Conservation (phyloP, 805 yeast genomes). For the Nakazawaea ishiwadae region DNA sequence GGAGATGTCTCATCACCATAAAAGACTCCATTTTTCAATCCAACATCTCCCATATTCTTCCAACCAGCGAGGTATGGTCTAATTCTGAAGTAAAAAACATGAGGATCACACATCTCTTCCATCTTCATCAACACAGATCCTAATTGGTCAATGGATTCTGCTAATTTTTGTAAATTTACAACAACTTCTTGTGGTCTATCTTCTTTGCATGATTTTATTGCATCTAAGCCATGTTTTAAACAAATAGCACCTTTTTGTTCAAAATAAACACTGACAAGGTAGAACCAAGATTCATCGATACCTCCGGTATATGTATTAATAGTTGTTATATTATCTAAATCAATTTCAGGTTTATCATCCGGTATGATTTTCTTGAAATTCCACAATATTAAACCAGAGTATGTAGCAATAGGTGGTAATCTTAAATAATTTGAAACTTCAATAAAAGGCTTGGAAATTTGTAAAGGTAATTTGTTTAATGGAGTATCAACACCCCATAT, state of each 20-base stretch:
- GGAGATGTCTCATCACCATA: constrained; percentile 64
- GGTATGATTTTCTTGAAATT: constrained; percentile 67
- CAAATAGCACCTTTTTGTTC: constrained; percentile 79
- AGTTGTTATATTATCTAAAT: constrained; percentile 69
- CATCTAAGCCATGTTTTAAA: constrained; percentile 61
- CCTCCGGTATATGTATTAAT: constrained; percentile 86
- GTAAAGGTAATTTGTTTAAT: constrained; percentile 56
- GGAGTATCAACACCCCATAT: constrained; percentile 78
- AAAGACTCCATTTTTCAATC: constrained; percentile 68
- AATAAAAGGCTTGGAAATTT: constrained; percentile 68
- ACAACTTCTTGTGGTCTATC: constrained; percentile 38
- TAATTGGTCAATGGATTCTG: constrained; percentile 69
- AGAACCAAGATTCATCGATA: constrained; percentile 92
- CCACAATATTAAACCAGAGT: constrained; percentile 87
- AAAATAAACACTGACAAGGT: constrained; percentile 80
- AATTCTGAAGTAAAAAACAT: constrained; percentile 77
- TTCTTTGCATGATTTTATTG: constrained; percentile 51
- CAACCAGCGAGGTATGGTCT: constrained; percentile 94
- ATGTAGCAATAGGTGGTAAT: constrained; percentile 84
- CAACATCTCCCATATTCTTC: constrained; percentile 86
- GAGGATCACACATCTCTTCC: constrained; percentile 96
- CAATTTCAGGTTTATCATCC: constrained; percentile 32
- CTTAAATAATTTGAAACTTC: constrained; percentile 53
- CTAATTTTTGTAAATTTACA: constrained; percentile 53
- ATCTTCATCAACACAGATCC: constrained; percentile 71